Percentiles rank a stretch among this genome's conserved stretches.
Conservation (phyloP, 768 basidiomycete genomes). For the Infundibulicybe gibba region DNA sequence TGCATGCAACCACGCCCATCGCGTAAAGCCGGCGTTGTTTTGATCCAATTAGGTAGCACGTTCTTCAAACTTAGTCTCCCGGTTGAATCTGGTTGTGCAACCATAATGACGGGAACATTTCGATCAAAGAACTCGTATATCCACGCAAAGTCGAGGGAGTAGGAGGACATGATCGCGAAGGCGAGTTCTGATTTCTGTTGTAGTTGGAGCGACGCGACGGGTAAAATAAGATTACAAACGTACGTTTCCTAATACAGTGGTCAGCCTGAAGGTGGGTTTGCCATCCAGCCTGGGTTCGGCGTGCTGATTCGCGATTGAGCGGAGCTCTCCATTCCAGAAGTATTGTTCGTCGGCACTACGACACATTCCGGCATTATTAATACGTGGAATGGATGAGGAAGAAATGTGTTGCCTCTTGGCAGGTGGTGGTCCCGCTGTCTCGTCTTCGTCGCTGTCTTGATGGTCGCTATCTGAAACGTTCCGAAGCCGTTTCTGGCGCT, state of each 20-base stretch:
- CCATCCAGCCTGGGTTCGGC: conserved; percentile 57
- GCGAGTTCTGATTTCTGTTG: conserved; percentile 62
- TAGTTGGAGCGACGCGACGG: conserved; percentile 3
- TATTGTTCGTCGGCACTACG: conserved; percentile 26
- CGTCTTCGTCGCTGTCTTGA: conserved; percentile 21
- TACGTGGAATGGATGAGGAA: conserved; percentile 18
- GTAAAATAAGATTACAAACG: conserved; percentile 15
- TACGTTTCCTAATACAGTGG: conserved; percentile 74
- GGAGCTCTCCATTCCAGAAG: conserved; percentile 75
- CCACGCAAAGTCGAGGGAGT: conserved; percentile 68
- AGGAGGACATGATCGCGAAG: conserved; percentile 79
- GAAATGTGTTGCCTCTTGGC: conserved; percentile 54
- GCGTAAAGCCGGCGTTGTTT: conserved; percentile 60
- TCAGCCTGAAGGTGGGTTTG: conserved; percentile 62
- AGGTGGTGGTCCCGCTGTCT: conserved; percentile 25
- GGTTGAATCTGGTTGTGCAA: conserved; percentile 59
- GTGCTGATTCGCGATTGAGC: conserved; percentile 68
- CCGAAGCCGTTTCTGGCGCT: conserved; percentile 59
- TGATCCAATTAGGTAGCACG: conserved; percentile 70
- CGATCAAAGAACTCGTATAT: conserved; percentile 70
- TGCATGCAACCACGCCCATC: conserved; percentile 69
- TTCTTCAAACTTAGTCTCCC: conserved; percentile 61
- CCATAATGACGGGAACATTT: conserved; percentile 72
- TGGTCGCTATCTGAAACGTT: conserved; percentile 13
- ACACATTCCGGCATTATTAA: conserved; percentile 8